These are phyloP conservation scores for Dactylellina parvicollis DNA, from an alignment of 2,329 filamentous ascomycete genomes.

Conservation along the genomic window DNA sequence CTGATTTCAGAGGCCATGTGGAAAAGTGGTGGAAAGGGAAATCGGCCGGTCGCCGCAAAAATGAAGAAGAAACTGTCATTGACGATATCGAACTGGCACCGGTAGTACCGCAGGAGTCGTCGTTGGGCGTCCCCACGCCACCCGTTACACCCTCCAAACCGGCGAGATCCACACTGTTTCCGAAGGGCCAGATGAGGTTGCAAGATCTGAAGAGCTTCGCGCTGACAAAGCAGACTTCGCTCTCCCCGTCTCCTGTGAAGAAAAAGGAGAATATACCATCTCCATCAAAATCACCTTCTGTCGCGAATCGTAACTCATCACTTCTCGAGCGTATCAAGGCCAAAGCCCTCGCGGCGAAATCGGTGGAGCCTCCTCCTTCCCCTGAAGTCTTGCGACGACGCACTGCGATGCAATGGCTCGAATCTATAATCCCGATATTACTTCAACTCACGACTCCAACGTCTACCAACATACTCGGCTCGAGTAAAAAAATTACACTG, in stretches of 20 bases:
- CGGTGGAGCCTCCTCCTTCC: conserved; percentile 9
- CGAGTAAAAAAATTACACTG: conserved; percentile 9
- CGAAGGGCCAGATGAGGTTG: conserved; percentile 39
- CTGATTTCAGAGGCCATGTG: conserved; percentile 3
- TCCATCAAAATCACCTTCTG: conserved; percentile 29
- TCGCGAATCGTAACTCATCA: conserved; percentile 31
- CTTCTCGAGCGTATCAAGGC: conserved; percentile 37
- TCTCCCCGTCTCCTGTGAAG: conserved; percentile 33
- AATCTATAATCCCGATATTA: conserved; percentile 47
- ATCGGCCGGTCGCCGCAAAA: neutral
- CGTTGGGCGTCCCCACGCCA: conserved; percentile 13
- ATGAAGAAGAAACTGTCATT: conserved; percentile 26
- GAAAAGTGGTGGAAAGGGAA: conserved; percentile 38
- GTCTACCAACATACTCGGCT: conserved; percentile 4
- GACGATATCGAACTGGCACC: conserved; percentile 31
- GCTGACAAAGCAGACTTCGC: conserved; percentile 30
- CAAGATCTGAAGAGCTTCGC: conserved; percentile 41
- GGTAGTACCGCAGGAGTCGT: conserved; percentile 8
- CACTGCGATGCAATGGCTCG: conserved; percentile 40
- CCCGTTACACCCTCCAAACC: conserved; percentile 38
- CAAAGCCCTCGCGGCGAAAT: conserved; percentile 36
- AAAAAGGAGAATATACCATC: conserved; percentile 37
- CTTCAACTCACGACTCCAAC: conserved; percentile 28
- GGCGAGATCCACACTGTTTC: conserved; percentile 11
- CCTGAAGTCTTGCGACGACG: conserved; percentile 32